Percentiles rank a stretch among this genome's conserved stretches.
phyloP scores from a whole-genome alignment of 352 stramenopile species.

The Phytophthora ohioensis region DNA sequence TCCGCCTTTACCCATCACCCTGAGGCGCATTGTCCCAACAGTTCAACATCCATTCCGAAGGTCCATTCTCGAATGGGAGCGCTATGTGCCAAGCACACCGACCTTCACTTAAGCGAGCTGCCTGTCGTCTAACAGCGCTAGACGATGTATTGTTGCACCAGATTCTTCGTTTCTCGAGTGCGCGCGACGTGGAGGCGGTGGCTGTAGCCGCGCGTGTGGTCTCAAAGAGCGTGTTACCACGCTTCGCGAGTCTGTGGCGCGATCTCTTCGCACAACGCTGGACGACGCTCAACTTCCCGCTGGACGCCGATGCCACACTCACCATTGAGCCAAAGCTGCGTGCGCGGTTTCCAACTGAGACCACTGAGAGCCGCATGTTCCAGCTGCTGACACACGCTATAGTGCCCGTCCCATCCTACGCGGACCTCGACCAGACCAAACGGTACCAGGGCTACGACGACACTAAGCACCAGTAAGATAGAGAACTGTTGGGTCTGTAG shows the following conservation, averaged over 20 bases:
- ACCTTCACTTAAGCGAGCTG: constrained; percentile 25
- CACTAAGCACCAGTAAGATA: constrained; percentile 53
- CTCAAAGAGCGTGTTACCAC: constrained; percentile 48
- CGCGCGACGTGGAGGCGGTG: constrained; percentile 63
- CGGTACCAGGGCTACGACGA: constrained; percentile 39
- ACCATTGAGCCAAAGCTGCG: constrained; percentile 46
- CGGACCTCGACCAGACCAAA: constrained; percentile 64
- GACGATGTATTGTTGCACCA: constrained; percentile 61
- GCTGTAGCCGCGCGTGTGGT: constrained; percentile 55
- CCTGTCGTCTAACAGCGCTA: constrained; percentile 41
- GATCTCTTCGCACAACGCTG: constrained; percentile 68
- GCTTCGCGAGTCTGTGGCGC: constrained; percentile 66
- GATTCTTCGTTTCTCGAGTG: constrained; percentile 46
- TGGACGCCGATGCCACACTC: constrained; percentile 31
- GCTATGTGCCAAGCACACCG: constrained; percentile 28
- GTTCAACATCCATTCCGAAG: constrained; percentile 18
- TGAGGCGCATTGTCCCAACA: constrained; percentile 19
- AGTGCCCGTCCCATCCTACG: constrained; percentile 70
- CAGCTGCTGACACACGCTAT: constrained; percentile 76
- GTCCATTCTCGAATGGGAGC: constrained; percentile 31
- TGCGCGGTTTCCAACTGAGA: constrained; percentile 46
- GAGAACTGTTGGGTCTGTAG: not conserved
- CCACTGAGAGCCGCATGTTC: constrained; percentile 68
- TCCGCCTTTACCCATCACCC: constrained; percentile 25
- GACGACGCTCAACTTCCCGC: constrained; percentile 69